Base-by-base conservation (phyloP, 2,329 filamentous ascomycete species). In the Trichoderma simmonsii region DNA sequence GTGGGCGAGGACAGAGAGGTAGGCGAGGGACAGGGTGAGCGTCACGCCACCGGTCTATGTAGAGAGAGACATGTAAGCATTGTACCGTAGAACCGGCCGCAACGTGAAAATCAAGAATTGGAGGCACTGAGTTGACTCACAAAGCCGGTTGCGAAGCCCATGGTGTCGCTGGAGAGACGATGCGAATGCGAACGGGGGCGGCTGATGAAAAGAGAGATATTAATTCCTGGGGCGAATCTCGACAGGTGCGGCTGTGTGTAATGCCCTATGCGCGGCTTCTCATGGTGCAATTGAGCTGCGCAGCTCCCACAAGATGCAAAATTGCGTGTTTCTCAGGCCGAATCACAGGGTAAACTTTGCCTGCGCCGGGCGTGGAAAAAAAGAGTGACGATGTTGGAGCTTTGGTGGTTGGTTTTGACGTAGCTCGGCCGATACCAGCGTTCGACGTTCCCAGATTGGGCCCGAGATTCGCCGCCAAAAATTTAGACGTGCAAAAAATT, bases 81-180 rank as follows among this genome's bases (percentile, higher is more conserved):
- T 21, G 26, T 14, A 59, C 14, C 9, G 30, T 30, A 21, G 36
- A 57, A 59, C n/a, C 34, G 7, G 24, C 14, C 3, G 26, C 24
- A 21, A n/a, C 15, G n/a, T 60, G 2, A 21, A 14, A 11, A 12
- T 15, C 30, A 62, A 68, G 11, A 60, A 68, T 34, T 0, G 3
- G n/a, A n/a, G 18, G 21, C 32, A 36, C 34, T 2, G 57, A 34
- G n/a, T 26, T 57, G 60, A 84, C 91, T 75, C 86, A 94, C 92
- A 80, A 94, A 92, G 76, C 92, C 92, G 56, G 89, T 86, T 75
- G 88, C 87, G 85, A 93, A 93, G 79, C 92, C 91, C 92, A 94
- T 93, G 76, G 72, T 82, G 67, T n/a, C 62, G 18, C 11, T 43
- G 73, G 39, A 21, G 32, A 59, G 57, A 66, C 59, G 61, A 51